Evolutionary conservation across 176 grass and related monocot genomes (phyloP), one percentile per base, ranked within the genome.

Genomic region (Rhynchospora breviuscula): DNA sequence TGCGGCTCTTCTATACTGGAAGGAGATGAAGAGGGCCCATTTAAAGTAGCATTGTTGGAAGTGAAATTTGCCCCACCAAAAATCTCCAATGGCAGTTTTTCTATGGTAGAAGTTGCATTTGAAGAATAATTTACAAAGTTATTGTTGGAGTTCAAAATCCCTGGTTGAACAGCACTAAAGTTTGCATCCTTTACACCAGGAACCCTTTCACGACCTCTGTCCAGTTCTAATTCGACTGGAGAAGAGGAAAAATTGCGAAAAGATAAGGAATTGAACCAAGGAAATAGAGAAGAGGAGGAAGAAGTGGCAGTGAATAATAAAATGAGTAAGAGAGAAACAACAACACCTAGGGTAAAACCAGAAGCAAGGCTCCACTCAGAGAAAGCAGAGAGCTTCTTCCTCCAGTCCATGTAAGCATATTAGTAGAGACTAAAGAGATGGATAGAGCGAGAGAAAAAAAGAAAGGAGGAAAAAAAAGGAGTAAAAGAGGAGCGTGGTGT

Each of bases 271-370:
- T 54, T 73, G 25, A 69, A 86, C 72, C 51, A 72, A 66, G 68
- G 74, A 40, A 65, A 86, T 67, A 64, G 64, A 70, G 69, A 59
- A 33, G 79, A 62, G 46, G 58, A 78, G 23, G 66, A 10, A 67
- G 70, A 48, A 84, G 26, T 59, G n/a, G 31, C 43, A 64, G 17
- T 23, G 31, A 85, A 75, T 9, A 63, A 49, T 26, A 51, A 86
- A 81, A 86, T 47, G 69, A 85, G 48, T n/a, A 83, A 62, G 70
- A 89, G 69, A 59, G 88, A 89, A 54, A 75, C 84, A 21, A 62
- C 31, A 12, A 70, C 18, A 77, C 72, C 70, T 62, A 89, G 6
- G 8, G 79, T 81, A 35, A 89, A 79, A 14, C 68, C 79, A 19
- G 88, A 89, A 53, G 75, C 58, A 6, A 85, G 83, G 11, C 75